Percentiles rank a stretch among this genome's conserved stretches.
These are phyloP conservation scores for Nyssa sinensis DNA, from an alignment of 148 eudicot genomes.

Conservation along the genomic window DNA sequence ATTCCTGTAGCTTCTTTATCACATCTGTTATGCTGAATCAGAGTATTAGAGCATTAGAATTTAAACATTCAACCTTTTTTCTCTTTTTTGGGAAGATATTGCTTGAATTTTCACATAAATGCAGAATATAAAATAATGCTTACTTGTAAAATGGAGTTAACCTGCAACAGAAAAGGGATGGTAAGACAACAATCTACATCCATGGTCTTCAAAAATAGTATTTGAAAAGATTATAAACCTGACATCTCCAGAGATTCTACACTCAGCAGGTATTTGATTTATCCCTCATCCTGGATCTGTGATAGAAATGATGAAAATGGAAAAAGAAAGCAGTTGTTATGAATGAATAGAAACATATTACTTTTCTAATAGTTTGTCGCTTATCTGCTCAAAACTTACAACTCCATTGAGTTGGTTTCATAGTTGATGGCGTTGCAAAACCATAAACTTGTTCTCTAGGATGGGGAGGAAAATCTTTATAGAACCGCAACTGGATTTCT, in stretches of 20 bases:
- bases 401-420: slow-evolving; percentile 98
- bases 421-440: slow-evolving; percentile 96
- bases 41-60: slow-evolving; percentile 3
- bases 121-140: slow-evolving; percentile 3
- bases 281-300: slow-evolving; percentile 96
- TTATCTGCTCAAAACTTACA: slow-evolving; percentile 53
- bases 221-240: slow-evolving; percentile 42
- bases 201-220: slow-evolving; percentile 7
- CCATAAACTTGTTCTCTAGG: slow-evolving; percentile 73
- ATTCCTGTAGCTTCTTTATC: slow-evolving; percentile 66
- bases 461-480: slow-evolving; percentile 87
- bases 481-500: slow-evolving; percentile 79
- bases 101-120: not conserved
- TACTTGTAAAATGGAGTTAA: slow-evolving; percentile 97
- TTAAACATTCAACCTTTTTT: not conserved
- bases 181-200: slow-evolving; percentile 13
- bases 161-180: slow-evolving; percentile 49
- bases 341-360: not conserved
- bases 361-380: slow-evolving; percentile 6
- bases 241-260: slow-evolving; percentile 88
- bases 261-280: slow-evolving; percentile 91
- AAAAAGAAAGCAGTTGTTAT: not conserved
- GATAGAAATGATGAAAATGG: slow-evolving; percentile 12
- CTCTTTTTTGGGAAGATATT: too few species aligned
- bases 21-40: slow-evolving; percentile 69